These are phyloP conservation scores for Apiosordaria backusii DNA, from an alignment of 495 filamentous ascomycete species.

Conservation along the genomic window DNA sequence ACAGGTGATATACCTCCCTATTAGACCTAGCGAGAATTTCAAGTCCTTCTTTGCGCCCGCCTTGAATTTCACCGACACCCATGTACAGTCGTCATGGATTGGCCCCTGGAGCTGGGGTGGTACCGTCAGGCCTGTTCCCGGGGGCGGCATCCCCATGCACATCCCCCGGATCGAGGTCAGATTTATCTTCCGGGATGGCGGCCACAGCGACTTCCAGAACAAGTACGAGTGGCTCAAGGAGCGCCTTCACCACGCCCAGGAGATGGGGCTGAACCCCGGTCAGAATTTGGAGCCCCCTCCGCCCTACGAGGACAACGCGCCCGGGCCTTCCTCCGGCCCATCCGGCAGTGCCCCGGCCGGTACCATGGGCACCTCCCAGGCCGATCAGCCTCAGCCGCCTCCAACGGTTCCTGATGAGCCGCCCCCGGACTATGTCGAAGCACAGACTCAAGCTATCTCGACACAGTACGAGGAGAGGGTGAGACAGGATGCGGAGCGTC, in stretches of 20 bases:
- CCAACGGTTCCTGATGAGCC: conserved; percentile 65
- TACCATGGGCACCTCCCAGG: background rate
- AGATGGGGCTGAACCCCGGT: conserved; percentile 54
- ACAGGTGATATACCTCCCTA: conserved; percentile 86
- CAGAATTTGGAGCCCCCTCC: conserved; percentile 74
- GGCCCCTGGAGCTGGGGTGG: conserved; percentile 93
- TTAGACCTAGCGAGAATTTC: conserved; percentile 60
- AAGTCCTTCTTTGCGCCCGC: conserved; percentile 89
- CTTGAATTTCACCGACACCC: conserved; percentile 79
- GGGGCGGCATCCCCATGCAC: conserved; percentile 80
- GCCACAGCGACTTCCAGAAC: conserved; percentile 85
- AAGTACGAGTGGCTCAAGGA: conserved; percentile 84
- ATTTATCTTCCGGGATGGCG: conserved; percentile 90
- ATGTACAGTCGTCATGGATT: conserved; percentile 87
- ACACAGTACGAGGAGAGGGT: conserved; percentile 46
- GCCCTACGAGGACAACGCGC: conserved; percentile 59
- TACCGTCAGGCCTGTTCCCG: conserved; percentile 70
- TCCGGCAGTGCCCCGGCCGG: conserved; percentile 4
- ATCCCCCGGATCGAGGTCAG: conserved; percentile 70
- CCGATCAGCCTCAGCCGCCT: conserved; percentile 28
- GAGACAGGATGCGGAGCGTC: conserved; percentile 45
- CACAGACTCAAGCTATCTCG: conserved; percentile 71
- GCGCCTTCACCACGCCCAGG: conserved; percentile 71
- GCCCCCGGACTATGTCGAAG: conserved; percentile 91
- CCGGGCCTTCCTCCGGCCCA: conserved; percentile 30